A percentile compares a stretch with the other conserved stretches of the same genome.
These are phyloP conservation scores for Leccinum fallax DNA, from an alignment of 1,284 basidiomycete genomes.

Conservation along the genomic window DNA sequence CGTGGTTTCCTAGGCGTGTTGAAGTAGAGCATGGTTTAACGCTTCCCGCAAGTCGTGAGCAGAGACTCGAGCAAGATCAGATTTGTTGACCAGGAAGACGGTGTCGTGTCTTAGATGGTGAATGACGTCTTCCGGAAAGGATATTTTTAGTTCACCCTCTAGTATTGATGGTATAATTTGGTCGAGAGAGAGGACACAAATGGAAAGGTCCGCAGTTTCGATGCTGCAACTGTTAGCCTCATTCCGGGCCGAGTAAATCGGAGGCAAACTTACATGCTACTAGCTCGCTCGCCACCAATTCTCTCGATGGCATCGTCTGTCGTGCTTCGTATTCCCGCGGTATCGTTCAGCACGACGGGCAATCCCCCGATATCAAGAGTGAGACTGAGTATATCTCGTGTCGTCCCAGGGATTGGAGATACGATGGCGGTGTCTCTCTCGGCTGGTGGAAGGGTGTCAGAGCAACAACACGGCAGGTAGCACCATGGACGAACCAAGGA, in stretches of 20 bases:
- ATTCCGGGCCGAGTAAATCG: neutral
- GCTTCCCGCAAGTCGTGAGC: constrained; percentile 8
- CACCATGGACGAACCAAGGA: constrained; percentile 55
- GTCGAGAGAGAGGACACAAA: constrained; percentile 78
- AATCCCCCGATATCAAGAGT: constrained; percentile 86
- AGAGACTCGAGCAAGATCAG: constrained; percentile 49
- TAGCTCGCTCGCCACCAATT: constrained; percentile 81
- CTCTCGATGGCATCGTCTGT: constrained; percentile 70
- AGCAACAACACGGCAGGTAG: neutral
- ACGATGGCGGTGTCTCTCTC: constrained; percentile 89
- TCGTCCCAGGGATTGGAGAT: constrained; percentile 84
- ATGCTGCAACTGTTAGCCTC: constrained; percentile 48
- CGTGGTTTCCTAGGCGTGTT: neutral
- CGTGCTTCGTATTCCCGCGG: constrained; percentile 78
- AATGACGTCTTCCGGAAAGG: constrained; percentile 49
- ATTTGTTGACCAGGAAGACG: constrained; percentile 52
- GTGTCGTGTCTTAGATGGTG: constrained; percentile 56
- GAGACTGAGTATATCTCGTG: constrained; percentile 82
- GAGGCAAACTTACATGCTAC: constrained; percentile 52
- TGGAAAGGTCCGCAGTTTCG: constrained; percentile 61
- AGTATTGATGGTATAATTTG: constrained; percentile 40
- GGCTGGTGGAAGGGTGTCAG: constrained; percentile 44
- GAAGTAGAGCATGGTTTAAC: constrained; percentile 12
- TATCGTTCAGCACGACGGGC: constrained; percentile 80
- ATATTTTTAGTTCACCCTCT: constrained; percentile 25